A percentile compares a stretch with the other conserved stretches of the same genome.
phyloP scores from a whole-genome alignment of 768 basidiomycete genomes.

The Inosperma sp. region DNA sequence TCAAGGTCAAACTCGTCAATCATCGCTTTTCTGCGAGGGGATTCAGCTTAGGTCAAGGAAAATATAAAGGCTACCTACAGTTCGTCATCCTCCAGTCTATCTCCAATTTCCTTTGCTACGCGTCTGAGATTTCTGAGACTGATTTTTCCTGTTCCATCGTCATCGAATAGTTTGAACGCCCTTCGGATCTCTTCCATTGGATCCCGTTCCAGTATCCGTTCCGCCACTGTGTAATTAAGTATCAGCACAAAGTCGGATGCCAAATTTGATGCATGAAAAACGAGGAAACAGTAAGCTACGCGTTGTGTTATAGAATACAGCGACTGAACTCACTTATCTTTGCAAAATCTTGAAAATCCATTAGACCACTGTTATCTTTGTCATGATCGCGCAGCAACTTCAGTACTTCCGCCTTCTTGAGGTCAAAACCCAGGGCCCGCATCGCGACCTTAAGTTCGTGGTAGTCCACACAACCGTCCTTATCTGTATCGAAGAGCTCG shows the following conservation, averaged over 20 bases:
- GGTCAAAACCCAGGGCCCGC: slow-evolving; percentile 94
- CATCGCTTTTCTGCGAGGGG: slow-evolving; percentile 84
- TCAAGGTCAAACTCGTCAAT: slow-evolving; percentile 99
- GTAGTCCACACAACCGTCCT: slow-evolving; percentile 93
- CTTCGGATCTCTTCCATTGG: slow-evolving; percentile 95
- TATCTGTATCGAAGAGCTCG: slow-evolving; percentile 98
- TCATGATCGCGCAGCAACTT: slow-evolving; percentile 91
- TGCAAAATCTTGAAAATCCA: slow-evolving; percentile 91
- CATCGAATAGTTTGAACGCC: slow-evolving; percentile 96
- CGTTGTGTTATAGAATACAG: neutral
- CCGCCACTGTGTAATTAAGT: slow-evolving; percentile 64
- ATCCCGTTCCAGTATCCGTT: slow-evolving; percentile 88
- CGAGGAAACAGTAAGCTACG: slow-evolving; percentile 7
- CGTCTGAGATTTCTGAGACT: slow-evolving; percentile 83
- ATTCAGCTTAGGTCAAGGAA: slow-evolving; percentile 2
- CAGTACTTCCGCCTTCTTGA: slow-evolving; percentile 97
- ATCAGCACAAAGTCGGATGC: neutral
- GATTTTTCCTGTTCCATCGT: slow-evolving; percentile 94
- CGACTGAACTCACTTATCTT: slow-evolving; percentile 76
- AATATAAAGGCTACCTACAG: slow-evolving; percentile 55
- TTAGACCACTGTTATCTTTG: slow-evolving; percentile 73
- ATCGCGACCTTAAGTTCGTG: slow-evolving; percentile 99
- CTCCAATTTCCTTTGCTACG: slow-evolving; percentile 96
- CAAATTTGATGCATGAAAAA: neutral
- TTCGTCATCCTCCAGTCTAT: slow-evolving; percentile 92